Evolutionary conservation across 2,329 filamentous ascomycete species (phyloP).

Genomic region (Diplodia intermedia): DNA sequence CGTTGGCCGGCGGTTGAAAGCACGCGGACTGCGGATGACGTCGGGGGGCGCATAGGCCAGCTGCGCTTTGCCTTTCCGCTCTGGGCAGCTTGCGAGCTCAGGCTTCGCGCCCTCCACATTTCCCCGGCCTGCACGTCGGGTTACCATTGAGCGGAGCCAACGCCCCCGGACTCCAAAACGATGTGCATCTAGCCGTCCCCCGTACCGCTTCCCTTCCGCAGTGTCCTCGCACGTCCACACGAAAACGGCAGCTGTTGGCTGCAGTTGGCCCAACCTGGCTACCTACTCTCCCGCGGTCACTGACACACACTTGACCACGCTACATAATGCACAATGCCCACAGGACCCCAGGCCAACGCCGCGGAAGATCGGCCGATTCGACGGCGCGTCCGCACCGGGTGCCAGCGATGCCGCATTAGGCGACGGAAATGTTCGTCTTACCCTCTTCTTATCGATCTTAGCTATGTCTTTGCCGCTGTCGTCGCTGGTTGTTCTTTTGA

Average conservation of each 20-base stretch:
- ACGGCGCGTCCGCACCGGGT: constrained; percentile 48
- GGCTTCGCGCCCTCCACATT: not conserved
- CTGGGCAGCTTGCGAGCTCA: not conserved
- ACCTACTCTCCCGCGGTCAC: not conserved
- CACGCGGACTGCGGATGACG: constrained; percentile 1
- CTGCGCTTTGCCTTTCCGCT: constrained; percentile 16
- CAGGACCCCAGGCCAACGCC: not conserved
- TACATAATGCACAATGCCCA: constrained; percentile 16
- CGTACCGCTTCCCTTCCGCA: constrained; percentile 1
- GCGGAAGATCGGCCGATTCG: constrained; percentile 25
- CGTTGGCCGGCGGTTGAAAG: not conserved
- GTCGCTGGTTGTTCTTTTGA: not conserved
- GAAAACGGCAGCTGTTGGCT: constrained; percentile 24
- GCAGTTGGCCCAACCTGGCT: not conserved
- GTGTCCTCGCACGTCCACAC: not conserved
- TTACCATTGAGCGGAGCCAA: not conserved
- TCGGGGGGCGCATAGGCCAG: not conserved
- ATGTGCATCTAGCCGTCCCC: not conserved
- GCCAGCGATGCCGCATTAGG: constrained; percentile 57
- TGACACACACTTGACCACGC: not conserved
- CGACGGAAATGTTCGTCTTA: constrained; percentile 56
- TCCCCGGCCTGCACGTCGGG: not conserved
- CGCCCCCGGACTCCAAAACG: not conserved
- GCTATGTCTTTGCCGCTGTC: not conserved
- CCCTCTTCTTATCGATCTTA: not conserved